Evolutionary conservation across 2,329 filamentous ascomycete genomes (phyloP), one percentile per base, ranked within the genome.

Genomic region (Didymosphaeria variabile): DNA sequence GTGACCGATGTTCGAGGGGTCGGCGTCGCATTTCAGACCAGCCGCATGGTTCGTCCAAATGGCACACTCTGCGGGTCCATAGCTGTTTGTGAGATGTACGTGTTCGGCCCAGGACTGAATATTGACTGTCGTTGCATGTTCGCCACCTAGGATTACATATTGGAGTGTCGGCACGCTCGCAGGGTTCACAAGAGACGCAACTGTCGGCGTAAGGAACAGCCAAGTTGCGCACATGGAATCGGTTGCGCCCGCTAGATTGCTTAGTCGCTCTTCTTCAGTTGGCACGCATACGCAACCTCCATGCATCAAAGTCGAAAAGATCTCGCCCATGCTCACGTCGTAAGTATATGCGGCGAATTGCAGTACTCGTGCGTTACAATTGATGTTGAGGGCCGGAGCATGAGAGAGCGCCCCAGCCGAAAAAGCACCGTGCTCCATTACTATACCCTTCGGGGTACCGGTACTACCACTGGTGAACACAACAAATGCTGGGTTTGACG

Each of bases 381-480:
- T 17, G 17, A 55, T 55, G 12, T 34, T 13, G 5, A 45, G 13
- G 8, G 26, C 38, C 34, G 38, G 23, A 2, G 38, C 52, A 21
- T 45, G 40, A 10, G 26, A 34, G 2, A 17, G 26, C 2, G 38
- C 26, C n/a, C 52, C 29, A 15, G 38, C 19, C 15, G 23, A 13
- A 40, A 55, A 45, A 12, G 38, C 17, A 32, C 46, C 34, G 40
- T 63, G 61, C 38, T 58, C 55, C 15, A 63, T 31, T 12, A 61
- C 17, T n/a, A 88, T 84, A 2, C 86, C 87, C 57, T 86, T 85
- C 0, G 85, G 84, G 49, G 80, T 81, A 55, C 82, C 82, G 1
- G 85, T 83, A 0, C 84, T 84, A 0, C 84, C 84, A 3, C 83
- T 83, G 0, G 83, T 84, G 61, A 89, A 86, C 5, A 90, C 82